Evolutionary conservation across 768 basidiomycete species (phyloP), one percentile per base, ranked within the genome.

Genomic region (Tubosaeta sp.): DNA sequence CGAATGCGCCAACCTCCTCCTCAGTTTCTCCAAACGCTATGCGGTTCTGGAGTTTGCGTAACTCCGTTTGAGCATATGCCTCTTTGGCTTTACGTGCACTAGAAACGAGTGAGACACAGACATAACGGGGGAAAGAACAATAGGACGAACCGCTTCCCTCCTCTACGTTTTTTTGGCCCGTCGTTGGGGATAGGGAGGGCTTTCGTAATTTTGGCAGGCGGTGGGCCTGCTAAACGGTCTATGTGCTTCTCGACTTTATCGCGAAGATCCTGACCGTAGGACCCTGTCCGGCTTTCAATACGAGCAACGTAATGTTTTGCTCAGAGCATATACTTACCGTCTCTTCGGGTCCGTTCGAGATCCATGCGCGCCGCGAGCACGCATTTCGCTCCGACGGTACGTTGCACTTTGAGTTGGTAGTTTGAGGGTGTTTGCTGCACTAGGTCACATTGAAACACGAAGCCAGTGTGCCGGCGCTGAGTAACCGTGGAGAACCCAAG

Each of bases 1-100:
- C 97, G 60, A 92, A 95, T 31, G 94, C 91, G 16, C 94, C 95
- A 41, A 95, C 89, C 68, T 99, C 97, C 63, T 95, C 87, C 65
- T 98, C 97, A 1, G 86, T 88, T 70, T 95, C 86, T 38, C 95
- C 97, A 62, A 99, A 98, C 50, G 77, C 83, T 88, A 98, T 89
- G 43, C 97, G 84, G 68, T 99, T 99, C 72, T 98, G 95, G 57
- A 97, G 76, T 71, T 98, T 98, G 56, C 94, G 85, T 42, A 99
- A 76, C 67, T 99, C 97, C 2, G 97, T 98, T 71, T 93, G 90
- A 5, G 93, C 94, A 64, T 95, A 95, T 1, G 93, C 94, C 71
- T 98, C 97, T 66, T 99, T 99, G n/a, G 93, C 90, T 67, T 97
- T 95, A 43, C 97, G 84, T 1, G 95, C 97, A 8, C 95, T 97